Conservation (phyloP, 1,284 basidiomycete genomes). For the Tilletia walkeri region DNA sequence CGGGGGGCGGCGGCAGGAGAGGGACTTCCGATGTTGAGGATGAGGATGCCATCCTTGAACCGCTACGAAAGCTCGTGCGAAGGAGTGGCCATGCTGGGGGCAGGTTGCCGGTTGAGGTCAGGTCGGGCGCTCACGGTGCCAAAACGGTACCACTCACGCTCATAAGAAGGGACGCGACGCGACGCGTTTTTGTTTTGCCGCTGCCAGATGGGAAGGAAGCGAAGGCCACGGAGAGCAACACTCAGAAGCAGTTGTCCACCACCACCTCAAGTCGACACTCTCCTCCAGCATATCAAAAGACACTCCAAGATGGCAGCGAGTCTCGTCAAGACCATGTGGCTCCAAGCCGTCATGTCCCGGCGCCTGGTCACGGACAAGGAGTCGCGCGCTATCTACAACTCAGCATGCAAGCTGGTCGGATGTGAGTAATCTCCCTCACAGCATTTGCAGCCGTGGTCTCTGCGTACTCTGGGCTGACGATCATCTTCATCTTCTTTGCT, state of each 20-base stretch:
- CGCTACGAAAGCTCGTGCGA: too few relatives aligned
- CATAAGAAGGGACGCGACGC: background rate
- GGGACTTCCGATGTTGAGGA: background rate
- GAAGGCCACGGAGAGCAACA: background rate
- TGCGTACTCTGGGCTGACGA: background rate
- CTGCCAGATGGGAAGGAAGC: too few relatives aligned
- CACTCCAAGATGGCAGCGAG: background rate
- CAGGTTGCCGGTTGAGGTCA: too few relatives aligned
- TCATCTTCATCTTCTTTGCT: background rate
- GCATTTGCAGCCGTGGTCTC: background rate
- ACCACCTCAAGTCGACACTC: too few relatives aligned
- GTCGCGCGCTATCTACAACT: slow-evolving; percentile 30
- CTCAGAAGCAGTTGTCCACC: background rate
- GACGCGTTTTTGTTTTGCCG: background rate
- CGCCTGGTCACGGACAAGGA: slow-evolving; percentile 33
- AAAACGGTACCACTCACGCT: background rate
- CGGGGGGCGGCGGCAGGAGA: slow-evolving; percentile 29
- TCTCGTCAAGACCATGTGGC: slow-evolving; percentile 21
- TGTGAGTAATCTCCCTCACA: slow-evolving; percentile 13
- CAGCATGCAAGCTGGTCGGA: slow-evolving; percentile 13
- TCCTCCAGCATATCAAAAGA: too few relatives aligned
- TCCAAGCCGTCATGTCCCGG: slow-evolving; percentile 36
- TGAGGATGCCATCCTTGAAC: too few relatives aligned
- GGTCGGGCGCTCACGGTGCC: background rate
- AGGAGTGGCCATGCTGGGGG: too few relatives aligned